phyloP scores from a whole-genome alignment of 2,329 filamentous ascomycete species.

The Biscogniauxia marginata region DNA sequence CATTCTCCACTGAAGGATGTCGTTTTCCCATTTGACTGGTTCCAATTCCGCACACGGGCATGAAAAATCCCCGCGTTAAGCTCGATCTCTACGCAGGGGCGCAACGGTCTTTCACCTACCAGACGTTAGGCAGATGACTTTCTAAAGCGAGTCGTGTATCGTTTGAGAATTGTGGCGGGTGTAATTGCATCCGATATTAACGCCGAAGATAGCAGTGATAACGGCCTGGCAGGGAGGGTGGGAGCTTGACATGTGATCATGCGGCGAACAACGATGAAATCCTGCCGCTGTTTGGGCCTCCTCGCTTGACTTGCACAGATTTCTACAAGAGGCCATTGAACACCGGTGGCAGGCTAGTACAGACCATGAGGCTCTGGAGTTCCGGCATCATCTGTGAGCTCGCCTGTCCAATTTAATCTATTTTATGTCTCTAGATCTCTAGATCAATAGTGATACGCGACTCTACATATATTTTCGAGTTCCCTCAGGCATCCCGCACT shows the following conservation, averaged over 20 bases:
- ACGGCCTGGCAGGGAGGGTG: not conserved
- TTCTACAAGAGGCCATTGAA: not conserved
- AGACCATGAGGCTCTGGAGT: not conserved
- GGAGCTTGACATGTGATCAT: not conserved
- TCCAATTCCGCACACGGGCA: not conserved
- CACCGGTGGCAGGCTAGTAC: not conserved
- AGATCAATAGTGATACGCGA: not conserved
- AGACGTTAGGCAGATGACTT: not conserved
- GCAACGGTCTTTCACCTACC: not conserved
- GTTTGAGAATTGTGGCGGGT: not conserved
- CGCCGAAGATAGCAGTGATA: not conserved
- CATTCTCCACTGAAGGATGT: not conserved
- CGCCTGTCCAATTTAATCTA: not conserved
- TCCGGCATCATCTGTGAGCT: not conserved
- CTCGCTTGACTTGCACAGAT: not conserved
- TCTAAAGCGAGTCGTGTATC: not conserved
- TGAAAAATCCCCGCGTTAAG: not conserved
- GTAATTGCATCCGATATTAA: not conserved
- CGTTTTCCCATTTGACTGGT: not conserved
- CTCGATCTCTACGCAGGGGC: not conserved
- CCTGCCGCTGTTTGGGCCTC: not conserved
- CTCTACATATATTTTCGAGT: not conserved
- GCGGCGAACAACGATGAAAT: not conserved
- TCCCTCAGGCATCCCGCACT: not conserved
- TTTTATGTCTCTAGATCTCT: not conserved